Evolutionary conservation across 192 early-diverging fungal genomes (phyloP), one percentile per base, ranked within the genome.

Genomic region (Coemansia sp.): DNA sequence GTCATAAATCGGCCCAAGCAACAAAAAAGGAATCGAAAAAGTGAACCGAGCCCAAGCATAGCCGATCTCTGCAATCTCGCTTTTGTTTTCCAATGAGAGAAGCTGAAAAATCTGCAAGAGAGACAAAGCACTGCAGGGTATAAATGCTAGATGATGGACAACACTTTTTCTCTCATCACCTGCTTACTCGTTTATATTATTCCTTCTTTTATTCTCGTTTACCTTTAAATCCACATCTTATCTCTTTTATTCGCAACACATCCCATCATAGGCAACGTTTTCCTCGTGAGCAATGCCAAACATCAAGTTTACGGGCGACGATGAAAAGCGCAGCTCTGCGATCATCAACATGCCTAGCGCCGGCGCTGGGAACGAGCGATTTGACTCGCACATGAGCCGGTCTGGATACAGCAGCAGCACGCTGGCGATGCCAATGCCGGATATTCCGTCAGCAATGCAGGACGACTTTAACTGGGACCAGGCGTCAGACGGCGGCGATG

Each of bases 21-120:
- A 41, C 7, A 6, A 41, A 41, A 41, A 6, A 41, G 39, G 27
- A 27, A 27, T 27, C 27, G 27, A 27, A 27, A 27, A 27, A 27
- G 27, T 32, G 29, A 32, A 32, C 29, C 29, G 29, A 32, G 6
- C 29, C 29, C 0, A n/a, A 15, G 41, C 10, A 43, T 3, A 43
- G 41, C 15, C 10, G 41, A 43, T 43, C 41, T 43, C 41, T 11
- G 41, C 41, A 43, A 43, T 3, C 41, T 15, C 15, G 41, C 41
- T 2, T 4, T 15, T 14, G 41, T 15, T 43, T n/a, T 4, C 41
- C 41, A 43, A 43, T 43, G 14, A 2, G 41, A 2, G 39, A n/a
- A 52, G 19, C 21, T 63, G 66, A 7, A 85, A 76, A 69, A 92
- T 94, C 35, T 67, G 56, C 65, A 93, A 90, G 51, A 53, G 19